phyloP scores from a whole-genome alignment of 768 basidiomycete genomes.

The Hygrophorus pudorinus region DNA sequence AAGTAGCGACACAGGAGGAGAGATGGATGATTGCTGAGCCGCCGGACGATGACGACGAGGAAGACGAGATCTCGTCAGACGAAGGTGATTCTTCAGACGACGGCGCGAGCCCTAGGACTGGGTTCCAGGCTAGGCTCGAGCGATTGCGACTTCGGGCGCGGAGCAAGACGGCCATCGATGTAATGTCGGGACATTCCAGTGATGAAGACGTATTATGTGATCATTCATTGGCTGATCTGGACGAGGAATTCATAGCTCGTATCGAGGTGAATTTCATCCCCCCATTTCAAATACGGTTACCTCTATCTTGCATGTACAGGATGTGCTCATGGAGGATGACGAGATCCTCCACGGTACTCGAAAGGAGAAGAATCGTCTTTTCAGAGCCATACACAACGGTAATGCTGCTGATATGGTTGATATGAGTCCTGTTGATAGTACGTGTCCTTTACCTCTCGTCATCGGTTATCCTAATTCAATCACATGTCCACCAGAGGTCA shows the following conservation, averaged over 20 bases:
- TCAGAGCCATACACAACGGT: conserved; percentile 53
- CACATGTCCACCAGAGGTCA: neutral
- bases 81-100: conserved; percentile 27
- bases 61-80: conserved; percentile 22
- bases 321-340: conserved; percentile 49
- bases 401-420: conserved; percentile 32
- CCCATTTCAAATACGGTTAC: neutral
- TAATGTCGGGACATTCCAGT: conserved; percentile 23
- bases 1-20: conserved; percentile 37
- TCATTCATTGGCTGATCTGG: conserved; percentile 36
- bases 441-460: conserved; percentile 17
- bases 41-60: conserved; percentile 22
- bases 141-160: conserved; percentile 23
- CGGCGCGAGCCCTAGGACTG: conserved; percentile 27
- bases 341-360: conserved; percentile 36
- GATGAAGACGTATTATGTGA: conserved; percentile 10
- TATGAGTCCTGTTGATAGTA: conserved; percentile 37
- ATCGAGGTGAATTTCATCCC: conserved; percentile 41
- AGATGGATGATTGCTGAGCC: conserved; percentile 29
- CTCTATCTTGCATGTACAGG: conserved; percentile 26
- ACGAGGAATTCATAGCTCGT: conserved; percentile 45
- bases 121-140: conserved; percentile 37
- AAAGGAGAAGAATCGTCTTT: conserved; percentile 44
- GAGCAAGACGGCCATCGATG: conserved; percentile 13
- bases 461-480: neutral